Base-by-base conservation (phyloP, 2,329 filamentous ascomycete genomes). In the Penicillium sp. region DNA sequence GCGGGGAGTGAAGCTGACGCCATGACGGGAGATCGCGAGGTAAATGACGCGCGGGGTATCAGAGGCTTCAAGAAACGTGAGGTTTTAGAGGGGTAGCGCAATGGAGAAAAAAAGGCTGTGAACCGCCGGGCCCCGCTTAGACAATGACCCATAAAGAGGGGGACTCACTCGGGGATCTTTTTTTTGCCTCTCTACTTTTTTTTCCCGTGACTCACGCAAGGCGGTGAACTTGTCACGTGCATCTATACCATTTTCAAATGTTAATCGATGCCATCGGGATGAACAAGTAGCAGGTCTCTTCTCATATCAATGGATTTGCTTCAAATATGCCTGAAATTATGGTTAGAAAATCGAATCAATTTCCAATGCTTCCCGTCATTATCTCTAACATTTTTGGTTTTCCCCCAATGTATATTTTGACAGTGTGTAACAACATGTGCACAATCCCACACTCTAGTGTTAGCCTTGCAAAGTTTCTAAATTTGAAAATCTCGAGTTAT, bases 51-150 rank as follows among this genome's bases (percentile, higher is more conserved):
- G 56, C 58, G 36, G 58, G 50, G 39, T 39, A 50, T 45, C 24
- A 31, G 51, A 58, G 40, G 29, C 41, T 40, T 50, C 55, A 56
- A 52, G 55, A 48, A 50, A 46, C 45, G 48, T 46, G 43, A 49
- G 45, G 43, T 45, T 39, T 48, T 38, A 51, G 57, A 46, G 58
- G 40, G 51, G 29, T 46, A 51, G 45, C 48, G 53, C 45, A 55
- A 59, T 50, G 47, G 60, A 58, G 61, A 57, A 54, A 60, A 64
- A 60, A 55, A 58, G 66, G 62, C 67, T 54, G 67, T 71, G 66
- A 73, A 63, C 66, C 62, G 65, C 63, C 67, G 69, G 57, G 70
- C 71, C 70, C 72, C 71, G 72, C 71, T 73, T 65, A 72, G 60
- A 69, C 58, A 61, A 54, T 63, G 72, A 72, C 72, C 69, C 72